Evolutionary conservation across 2,329 filamentous ascomycete species (phyloP).

Genomic region (Fusarium sarcochroum): DNA sequence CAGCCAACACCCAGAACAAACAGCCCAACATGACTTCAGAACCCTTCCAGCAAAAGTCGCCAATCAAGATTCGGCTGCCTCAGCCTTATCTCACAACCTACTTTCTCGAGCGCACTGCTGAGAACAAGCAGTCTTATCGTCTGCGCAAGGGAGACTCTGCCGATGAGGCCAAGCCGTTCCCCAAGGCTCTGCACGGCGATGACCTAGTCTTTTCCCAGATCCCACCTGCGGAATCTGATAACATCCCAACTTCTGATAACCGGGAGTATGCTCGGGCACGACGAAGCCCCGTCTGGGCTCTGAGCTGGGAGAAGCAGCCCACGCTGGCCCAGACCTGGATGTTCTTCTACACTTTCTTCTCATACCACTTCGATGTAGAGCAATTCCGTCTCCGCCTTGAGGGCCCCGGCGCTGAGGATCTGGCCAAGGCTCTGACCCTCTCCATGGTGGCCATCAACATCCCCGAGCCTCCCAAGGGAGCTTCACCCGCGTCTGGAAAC

Average conservation of each 20-base stretch:
- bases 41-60: conserved; percentile 39
- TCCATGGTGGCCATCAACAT: conserved; percentile 58
- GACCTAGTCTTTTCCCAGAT: conserved; percentile 38
- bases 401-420: conserved; percentile 31
- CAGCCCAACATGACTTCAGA: conserved; percentile 38
- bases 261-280: conserved; percentile 66
- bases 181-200: conserved; percentile 41
- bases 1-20: conserved; percentile 16
- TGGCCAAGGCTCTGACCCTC: conserved; percentile 55
- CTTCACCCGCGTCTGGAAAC: conserved; percentile 50
- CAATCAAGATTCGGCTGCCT: conserved; percentile 61
- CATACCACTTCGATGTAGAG: conserved; percentile 41
- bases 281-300: conserved; percentile 60
- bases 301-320: conserved; percentile 59
- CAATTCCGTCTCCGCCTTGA: conserved; percentile 43
- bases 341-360: conserved; percentile 63
- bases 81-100: conserved; percentile 46
- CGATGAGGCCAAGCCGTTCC: conserved; percentile 38
- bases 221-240: conserved; percentile 40
- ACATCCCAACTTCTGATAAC: conserved; percentile 47
- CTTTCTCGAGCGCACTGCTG: conserved; percentile 36
- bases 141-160: conserved; percentile 39
- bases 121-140: conserved; percentile 35
- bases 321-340: conserved; percentile 65
- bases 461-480: conserved; percentile 51